Evolutionary conservation across 306 rosid genomes (phyloP), one percentile per base, ranked within the genome.

Genomic region (Cercis canadensis): DNA sequence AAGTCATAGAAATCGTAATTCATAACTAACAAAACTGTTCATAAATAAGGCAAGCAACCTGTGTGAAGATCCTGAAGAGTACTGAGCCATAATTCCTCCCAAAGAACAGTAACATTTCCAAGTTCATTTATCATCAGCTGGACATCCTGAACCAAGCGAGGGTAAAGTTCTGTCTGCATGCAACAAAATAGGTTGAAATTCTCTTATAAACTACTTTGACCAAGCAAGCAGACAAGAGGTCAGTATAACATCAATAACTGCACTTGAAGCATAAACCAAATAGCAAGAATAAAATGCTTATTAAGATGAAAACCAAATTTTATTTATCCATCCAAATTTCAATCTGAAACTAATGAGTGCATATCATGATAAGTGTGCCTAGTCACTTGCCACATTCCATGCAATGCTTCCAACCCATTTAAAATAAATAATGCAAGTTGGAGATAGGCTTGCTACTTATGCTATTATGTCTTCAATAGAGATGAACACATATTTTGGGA

Each of bases 31-130:
- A 65, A 16, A 76, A 65, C 7, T 66, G 21, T 65, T 31, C 31
- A 65, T 36, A 57, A 67, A 11, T 34, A 39, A 50, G 57, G 53
- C 67, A 76, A 29, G 47, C 50, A 76, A 92, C 98, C 98, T 72
- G 93, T 85, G 65, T 92, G 98, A 75, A 92, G 90, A 88, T 92
- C 98, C 87, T 92, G 98, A 79, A 92, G 98, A 60, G 98, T 92
- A 78, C 97, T 81, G 66, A 92, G 97, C 98, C 98, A 92, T 80
- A 92, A 80, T 80, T 92, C 98, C 88, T 92, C 98, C 98, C 98
- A 92, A 44, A 92, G 98, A 74, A 92, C 96, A 83, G 98, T 92
- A 75, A 88, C 96, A 79, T 92, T 90, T 77, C 88, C 96, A n/a
- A 92, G 90, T 79, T 92, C 98, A 79, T 83, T 90, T 80, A 92